Conservation (phyloP, 768 basidiomycete genomes). For the Tulasnella sp. region DNA sequence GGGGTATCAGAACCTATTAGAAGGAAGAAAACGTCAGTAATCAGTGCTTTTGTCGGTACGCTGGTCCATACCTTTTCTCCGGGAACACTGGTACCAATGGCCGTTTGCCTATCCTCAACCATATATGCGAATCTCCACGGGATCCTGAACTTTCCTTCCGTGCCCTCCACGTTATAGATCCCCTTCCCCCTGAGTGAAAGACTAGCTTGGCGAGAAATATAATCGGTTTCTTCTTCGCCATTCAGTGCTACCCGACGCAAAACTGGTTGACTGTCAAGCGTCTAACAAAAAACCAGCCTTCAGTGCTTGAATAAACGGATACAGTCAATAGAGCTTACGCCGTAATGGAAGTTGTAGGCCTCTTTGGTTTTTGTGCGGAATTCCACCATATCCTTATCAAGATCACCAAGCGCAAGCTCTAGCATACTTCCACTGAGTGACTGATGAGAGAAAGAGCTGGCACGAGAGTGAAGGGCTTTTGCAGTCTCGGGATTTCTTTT, state of each 20-base stretch:
- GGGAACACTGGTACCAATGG: conserved; percentile 35
- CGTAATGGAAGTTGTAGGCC: conserved; percentile 57
- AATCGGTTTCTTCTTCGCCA: conserved; percentile 56
- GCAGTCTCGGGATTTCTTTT: conserved; percentile 45
- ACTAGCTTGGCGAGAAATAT: conserved; percentile 61
- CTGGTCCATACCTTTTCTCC: conserved; percentile 45
- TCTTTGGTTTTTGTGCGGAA: conserved; percentile 51
- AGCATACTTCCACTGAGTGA: conserved; percentile 20
- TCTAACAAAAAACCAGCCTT: conserved; percentile 17
- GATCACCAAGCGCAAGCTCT: not conserved
- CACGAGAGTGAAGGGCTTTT: conserved; percentile 24
- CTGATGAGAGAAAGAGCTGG: conserved; percentile 16
- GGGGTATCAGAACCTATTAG: conserved; percentile 41
- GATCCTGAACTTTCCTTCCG: conserved; percentile 41
- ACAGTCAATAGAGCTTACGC: conserved; percentile 36
- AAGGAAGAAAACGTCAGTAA: not conserved
- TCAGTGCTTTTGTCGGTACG: no score
- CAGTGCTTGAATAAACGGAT: not conserved
- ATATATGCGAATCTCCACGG: conserved; percentile 72
- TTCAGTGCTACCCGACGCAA: conserved; percentile 56
- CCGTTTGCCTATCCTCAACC: conserved; percentile 45
- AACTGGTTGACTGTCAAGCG: conserved; percentile 39
- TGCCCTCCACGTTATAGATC: conserved; percentile 59
- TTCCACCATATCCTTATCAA: conserved; percentile 37
- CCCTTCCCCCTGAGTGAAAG: conserved; percentile 57